Percentiles rank a stretch among this genome's conserved stretches.
These are phyloP conservation scores for Aspergillus spinulosporus DNA, from an alignment of 2,329 filamentous ascomycete genomes.

Conservation along the genomic window DNA sequence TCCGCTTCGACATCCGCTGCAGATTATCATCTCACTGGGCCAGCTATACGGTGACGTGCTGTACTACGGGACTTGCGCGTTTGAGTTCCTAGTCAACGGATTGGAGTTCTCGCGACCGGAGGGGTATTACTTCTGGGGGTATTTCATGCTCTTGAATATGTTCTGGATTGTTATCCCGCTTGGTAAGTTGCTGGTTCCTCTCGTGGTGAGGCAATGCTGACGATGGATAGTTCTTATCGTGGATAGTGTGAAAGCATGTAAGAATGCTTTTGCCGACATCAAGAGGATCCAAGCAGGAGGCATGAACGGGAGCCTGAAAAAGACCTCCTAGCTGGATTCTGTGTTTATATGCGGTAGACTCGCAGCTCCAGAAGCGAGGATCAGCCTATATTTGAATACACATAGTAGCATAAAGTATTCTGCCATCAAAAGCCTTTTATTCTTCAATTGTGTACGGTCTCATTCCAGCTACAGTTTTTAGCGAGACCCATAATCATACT, in stretches of 20 bases:
- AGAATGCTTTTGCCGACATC: conserved; percentile 2
- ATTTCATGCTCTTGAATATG: conserved; percentile 60
- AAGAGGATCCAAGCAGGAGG: not conserved
- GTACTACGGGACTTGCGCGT: conserved; percentile 60
- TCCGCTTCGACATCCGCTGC: conserved; percentile 55
- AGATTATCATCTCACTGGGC: conserved; percentile 58
- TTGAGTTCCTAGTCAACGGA: conserved; percentile 42
- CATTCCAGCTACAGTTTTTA: too few species aligned
- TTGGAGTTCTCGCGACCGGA: conserved; percentile 58
- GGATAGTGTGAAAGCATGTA: not conserved
- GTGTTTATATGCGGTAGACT: too few species aligned
- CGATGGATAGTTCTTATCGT: not conserved
- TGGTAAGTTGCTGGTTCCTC: conserved; percentile 9
- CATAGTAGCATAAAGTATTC: too few species aligned
- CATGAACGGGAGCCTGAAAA: not conserved
- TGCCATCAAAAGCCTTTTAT: too few species aligned
- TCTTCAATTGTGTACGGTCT: too few species aligned
- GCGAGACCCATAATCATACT: too few species aligned
- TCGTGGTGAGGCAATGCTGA: not conserved
- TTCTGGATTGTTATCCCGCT: conserved; percentile 21
- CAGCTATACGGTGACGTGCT: conserved; percentile 62
- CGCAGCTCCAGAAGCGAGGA: too few species aligned
- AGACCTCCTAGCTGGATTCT: not conserved
- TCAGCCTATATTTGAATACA: too few species aligned
- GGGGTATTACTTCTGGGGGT: conserved; percentile 61